Evolutionary conservation across 1,284 basidiomycete species (phyloP), one percentile per base, ranked within the genome.

Genomic region (Rhodotorula sp.): DNA sequence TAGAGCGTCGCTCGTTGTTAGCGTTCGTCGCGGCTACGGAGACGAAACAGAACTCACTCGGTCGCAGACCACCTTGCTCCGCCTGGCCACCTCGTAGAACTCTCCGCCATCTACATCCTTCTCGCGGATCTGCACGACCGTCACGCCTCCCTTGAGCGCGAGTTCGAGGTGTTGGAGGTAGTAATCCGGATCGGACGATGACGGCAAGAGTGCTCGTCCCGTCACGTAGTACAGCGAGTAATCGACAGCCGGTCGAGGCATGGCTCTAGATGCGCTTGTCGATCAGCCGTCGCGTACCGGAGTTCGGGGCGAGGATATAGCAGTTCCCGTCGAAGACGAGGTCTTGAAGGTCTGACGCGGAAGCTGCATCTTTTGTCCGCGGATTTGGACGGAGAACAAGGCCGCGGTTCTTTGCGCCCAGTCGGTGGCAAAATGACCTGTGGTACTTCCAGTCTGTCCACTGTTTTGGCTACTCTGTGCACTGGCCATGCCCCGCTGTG

Each of bases 111-210:
- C 91, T 0, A 86, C 81, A 14, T 86, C 82, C 81, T 97, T 97
- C 82, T 96, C 93, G 59, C 93, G 85, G 20, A 96, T 85, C 81
- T 97, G 95, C 0, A 97, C 92, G 49, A 96, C 80, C 0, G 92
- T 93, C 0, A 97, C 93, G 20, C 93, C 91, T 34, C 93, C 93
- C 79, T 88, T 83, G 14, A 95, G 83, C 3, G 93, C 87, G 88
- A 92, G 72, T 39, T 79, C 78, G 66, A 78, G 46, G 57, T 67
- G 74, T 31, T 31, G 92, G 58, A 97, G 86, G 73, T 82, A 82
- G 58, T 78, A 74, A 62, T 76, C 79, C 51, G 31, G 5, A 3
- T 34, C n/a, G 2, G 52, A n/a, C 0, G 63, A 63, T 10, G 62
- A 12, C 6, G 69, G 21, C 5, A 75, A 61, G 15, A 70, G 65